Percentiles rank a stretch among this genome's conserved stretches.
These are phyloP conservation scores for Podila epicladia DNA, from an alignment of 192 early-diverging fungal genomes.

Conservation along the genomic window DNA sequence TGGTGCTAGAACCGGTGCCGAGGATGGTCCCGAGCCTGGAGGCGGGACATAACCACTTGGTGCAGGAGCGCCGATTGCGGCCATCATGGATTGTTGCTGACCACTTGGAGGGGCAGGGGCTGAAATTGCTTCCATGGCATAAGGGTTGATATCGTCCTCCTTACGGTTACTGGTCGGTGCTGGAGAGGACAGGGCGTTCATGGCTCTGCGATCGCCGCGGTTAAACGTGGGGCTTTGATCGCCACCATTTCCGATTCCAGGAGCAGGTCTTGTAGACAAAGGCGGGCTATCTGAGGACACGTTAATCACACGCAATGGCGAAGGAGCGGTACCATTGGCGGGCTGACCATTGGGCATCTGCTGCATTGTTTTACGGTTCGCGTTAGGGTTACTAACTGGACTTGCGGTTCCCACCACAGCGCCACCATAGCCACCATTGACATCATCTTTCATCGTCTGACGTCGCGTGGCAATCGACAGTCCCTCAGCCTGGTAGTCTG, in stretches of 20 bases:
- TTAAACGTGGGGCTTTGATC: conserved; percentile 8
- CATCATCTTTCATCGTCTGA: conserved; percentile 20
- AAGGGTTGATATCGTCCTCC: conserved; percentile 21
- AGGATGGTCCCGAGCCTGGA: conserved; percentile 10
- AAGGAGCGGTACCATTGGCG: conserved; percentile 1
- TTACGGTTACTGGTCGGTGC: neutral
- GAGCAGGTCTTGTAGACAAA: neutral
- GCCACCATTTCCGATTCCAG: neutral
- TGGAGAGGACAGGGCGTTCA: conserved; percentile 5
- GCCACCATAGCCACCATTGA: conserved; percentile 19
- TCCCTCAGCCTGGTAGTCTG: conserved; percentile 15
- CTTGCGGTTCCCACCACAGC: neutral
- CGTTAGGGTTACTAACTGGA: neutral
- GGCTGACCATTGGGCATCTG: neutral
- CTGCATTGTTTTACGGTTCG: conserved; percentile 20
- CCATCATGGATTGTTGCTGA: neutral
- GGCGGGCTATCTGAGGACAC: conserved; percentile 9
- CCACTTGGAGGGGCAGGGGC: neutral
- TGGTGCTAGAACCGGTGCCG: neutral
- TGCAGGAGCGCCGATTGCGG: neutral
- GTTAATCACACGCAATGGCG: conserved; percentile 8
- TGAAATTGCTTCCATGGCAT: conserved; percentile 18
- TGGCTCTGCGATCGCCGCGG: conserved; percentile 11
- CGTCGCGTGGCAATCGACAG: conserved; percentile 15
- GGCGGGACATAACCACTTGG: conserved; percentile 8